Conservation (phyloP, 2,329 filamentous ascomycete genomes). For the Aulographum hederae region DNA sequence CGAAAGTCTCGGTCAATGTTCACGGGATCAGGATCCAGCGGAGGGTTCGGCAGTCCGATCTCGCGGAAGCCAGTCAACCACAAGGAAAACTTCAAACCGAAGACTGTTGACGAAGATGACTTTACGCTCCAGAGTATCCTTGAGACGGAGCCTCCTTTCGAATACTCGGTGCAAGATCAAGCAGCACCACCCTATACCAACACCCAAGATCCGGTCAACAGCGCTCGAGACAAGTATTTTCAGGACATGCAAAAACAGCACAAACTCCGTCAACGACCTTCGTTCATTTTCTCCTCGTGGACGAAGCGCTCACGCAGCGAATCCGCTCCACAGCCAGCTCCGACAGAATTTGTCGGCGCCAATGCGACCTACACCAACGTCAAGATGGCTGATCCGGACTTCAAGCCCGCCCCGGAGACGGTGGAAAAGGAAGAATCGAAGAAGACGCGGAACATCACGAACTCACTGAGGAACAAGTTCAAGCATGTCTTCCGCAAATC, state of each 20-base stretch:
- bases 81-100: too few relatives aligned
- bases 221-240: slow-evolving; percentile 20
- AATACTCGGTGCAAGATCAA: neutral
- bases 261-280: slow-evolving; percentile 22
- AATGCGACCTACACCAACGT: slow-evolving; percentile 7
- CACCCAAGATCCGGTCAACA: slow-evolving; percentile 12
- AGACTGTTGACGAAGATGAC: too few relatives aligned
- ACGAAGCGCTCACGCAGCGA: slow-evolving; percentile 21
- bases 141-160: too few relatives aligned
- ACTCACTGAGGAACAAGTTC: slow-evolving; percentile 41
- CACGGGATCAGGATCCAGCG: neutral
- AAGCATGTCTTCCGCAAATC: slow-evolving; percentile 35
- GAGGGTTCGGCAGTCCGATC: neutral
- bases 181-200: slow-evolving; percentile 11
- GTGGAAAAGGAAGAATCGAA: too few relatives aligned
- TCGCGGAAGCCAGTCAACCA: too few relatives aligned
- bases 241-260: slow-evolving; percentile 22
- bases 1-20: slow-evolving; percentile 4
- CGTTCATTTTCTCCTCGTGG: slow-evolving; percentile 24
- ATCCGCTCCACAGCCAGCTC: slow-evolving; percentile 8
- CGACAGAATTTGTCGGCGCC: neutral
- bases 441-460: slow-evolving; percentile 45
- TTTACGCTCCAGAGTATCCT: too few relatives aligned
- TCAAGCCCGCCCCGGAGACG: too few relatives aligned
- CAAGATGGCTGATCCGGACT: neutral